Percentiles rank a stretch among this genome's conserved stretches.
Conservation (phyloP, 2,329 filamentous ascomycete genomes). For the Colletotrichum echinochloae region DNA sequence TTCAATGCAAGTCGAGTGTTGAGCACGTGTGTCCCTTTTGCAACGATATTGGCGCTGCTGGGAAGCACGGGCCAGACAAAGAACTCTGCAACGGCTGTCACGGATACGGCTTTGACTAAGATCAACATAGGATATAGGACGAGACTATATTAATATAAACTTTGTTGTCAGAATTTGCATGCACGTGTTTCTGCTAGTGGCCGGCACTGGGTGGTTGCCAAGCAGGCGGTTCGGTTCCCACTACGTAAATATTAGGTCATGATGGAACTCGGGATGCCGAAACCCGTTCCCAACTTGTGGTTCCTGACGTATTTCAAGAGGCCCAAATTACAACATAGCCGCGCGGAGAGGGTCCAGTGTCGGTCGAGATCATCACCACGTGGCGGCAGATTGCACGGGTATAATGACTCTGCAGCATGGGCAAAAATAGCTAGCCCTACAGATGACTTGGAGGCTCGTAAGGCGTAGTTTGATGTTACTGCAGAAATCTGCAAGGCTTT, state of each 20-base stretch:
- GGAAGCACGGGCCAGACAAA: background rate
- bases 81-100: background rate
- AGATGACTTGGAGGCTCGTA: background rate
- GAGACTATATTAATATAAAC: background rate
- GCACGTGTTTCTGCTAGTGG: conserved; percentile 10
- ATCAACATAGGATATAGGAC: background rate
- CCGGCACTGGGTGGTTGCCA: background rate
- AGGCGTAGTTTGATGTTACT: background rate
- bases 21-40: background rate
- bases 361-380: background rate
- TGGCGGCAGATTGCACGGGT: background rate
- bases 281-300: background rate
- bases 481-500: background rate
- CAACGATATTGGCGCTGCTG: background rate
- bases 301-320: too few species aligned
- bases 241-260: too few species aligned
- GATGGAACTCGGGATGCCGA: background rate
- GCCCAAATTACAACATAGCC: background rate
- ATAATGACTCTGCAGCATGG: background rate
- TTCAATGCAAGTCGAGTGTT: background rate
- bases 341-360: background rate
- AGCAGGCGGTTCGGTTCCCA: background rate
- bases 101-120: background rate
- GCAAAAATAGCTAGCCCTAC: background rate
- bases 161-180: background rate